Evolutionary conservation across 768 basidiomycete genomes (phyloP).

Genomic region (Leccinum truebloodii): DNA sequence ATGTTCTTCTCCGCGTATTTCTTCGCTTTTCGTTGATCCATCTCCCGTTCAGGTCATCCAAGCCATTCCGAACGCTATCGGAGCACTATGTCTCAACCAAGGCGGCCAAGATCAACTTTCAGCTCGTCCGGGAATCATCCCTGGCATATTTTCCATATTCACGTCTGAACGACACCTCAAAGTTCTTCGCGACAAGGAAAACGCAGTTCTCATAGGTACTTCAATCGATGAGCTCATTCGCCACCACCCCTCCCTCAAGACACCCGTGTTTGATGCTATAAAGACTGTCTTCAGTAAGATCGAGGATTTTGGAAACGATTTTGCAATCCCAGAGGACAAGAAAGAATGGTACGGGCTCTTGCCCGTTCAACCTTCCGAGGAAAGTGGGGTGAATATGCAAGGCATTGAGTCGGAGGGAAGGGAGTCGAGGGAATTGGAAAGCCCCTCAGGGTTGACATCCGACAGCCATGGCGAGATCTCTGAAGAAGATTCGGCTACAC

Average conservation of each 20-base stretch:
- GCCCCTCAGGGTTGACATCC: constrained; percentile 19
- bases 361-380: constrained; percentile 25
- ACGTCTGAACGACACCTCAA: constrained; percentile 82
- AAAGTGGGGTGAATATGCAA: constrained; percentile 50
- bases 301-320: constrained; percentile 69
- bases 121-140: constrained; percentile 78
- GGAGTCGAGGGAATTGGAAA: constrained; percentile 21
- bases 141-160: constrained; percentile 82
- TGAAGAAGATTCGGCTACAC: constrained; percentile 35
- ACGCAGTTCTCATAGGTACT: constrained; percentile 84
- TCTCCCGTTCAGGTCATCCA: constrained; percentile 67
- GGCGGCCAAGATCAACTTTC: constrained; percentile 80
- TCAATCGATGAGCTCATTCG: constrained; percentile 94
- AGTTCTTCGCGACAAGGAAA: constrained; percentile 89
- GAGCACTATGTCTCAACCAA: constrained; percentile 94
- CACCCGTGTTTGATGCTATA: constrained; percentile 75
- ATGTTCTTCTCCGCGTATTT: constrained; percentile 10
- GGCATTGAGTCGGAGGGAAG: constrained; percentile 34
- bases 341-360: constrained; percentile 67
- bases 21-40: not conserved
- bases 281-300: constrained; percentile 70
- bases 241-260: constrained; percentile 89
- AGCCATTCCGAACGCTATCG: constrained; percentile 93
- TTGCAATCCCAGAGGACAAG: constrained; percentile 54
- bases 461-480: constrained; percentile 16